Evolutionary conservation across 192 early-diverging fungal species (phyloP).

Genomic region (Rhizoclosmatium sp.): DNA sequence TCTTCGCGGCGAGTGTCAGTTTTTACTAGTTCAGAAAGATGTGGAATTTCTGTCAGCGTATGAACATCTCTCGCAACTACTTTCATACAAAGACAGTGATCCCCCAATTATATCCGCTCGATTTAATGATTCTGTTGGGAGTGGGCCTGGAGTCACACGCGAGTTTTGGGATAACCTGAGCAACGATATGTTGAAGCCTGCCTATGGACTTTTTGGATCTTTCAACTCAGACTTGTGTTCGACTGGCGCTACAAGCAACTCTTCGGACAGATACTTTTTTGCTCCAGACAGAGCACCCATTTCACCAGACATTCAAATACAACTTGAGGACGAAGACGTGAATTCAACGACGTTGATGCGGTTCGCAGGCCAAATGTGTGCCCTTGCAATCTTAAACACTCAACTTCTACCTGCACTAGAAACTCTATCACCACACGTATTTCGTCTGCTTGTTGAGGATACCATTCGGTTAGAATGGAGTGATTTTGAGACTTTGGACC

Average conservation of each 20-base stretch:
- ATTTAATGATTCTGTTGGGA: conserved; percentile 8
- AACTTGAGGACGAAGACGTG: background rate
- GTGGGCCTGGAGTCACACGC: conserved; percentile 23
- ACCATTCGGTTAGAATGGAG: conserved; percentile 14
- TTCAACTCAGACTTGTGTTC: background rate
- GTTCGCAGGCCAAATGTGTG: conserved; percentile 23
- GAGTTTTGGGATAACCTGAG: conserved; percentile 33
- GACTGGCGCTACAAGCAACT: background rate
- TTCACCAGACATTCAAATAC: background rate
- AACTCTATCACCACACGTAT: conserved; percentile 4
- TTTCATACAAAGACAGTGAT: background rate
- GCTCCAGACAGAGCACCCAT: background rate
- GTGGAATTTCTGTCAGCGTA: conserved; percentile 18
- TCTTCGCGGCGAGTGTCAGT: background rate
- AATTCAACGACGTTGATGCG: background rate
- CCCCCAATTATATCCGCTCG: background rate
- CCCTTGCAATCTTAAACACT: conserved; percentile 11
- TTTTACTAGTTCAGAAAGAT: background rate
- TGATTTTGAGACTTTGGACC: conserved; percentile 28
- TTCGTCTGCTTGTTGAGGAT: conserved; percentile 18
- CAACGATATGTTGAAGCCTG: conserved; percentile 17
- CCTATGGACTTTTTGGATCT: conserved; percentile 19
- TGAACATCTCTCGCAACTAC: background rate
- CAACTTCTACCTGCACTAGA: conserved; percentile 23
- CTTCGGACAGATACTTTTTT: conserved; percentile 7